Percentiles rank a stretch among this genome's conserved stretches.
phyloP scores from a whole-genome alignment of 1,139 yeast genomes.

The Blastobotrys persicus region DNA sequence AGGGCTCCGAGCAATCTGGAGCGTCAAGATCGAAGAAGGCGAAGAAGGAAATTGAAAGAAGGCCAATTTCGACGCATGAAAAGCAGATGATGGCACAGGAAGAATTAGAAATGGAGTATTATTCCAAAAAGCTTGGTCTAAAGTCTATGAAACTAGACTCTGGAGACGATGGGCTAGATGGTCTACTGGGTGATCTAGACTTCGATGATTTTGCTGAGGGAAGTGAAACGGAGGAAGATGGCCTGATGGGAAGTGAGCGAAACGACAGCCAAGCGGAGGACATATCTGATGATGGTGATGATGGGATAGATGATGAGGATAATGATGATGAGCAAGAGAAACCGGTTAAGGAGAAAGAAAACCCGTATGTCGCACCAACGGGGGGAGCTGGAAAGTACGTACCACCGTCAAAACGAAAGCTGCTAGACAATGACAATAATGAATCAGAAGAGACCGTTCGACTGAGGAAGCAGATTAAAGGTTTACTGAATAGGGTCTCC shows the following conservation, averaged over 20 bases:
- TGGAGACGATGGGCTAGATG: constrained; percentile 70
- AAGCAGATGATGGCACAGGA: constrained; percentile 52
- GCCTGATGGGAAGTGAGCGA: constrained; percentile 34
- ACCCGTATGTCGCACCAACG: constrained; percentile 83
- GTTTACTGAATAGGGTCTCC: constrained; percentile 79
- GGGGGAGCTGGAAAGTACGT: constrained; percentile 51
- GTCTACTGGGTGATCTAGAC: constrained; percentile 74
- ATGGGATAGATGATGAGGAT: constrained; percentile 28
- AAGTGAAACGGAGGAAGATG: constrained; percentile 27
- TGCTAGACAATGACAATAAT: constrained; percentile 36
- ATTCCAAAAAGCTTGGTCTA: constrained; percentile 77
- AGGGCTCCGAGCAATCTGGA: constrained; percentile 7
- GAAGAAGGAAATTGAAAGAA: constrained; percentile 21
- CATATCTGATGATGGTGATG: constrained; percentile 24
- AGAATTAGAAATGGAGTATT: constrained; percentile 76
- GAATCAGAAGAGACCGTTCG: constrained; percentile 49
- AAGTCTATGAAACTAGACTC: constrained; percentile 49
- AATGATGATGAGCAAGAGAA: constrained; percentile 35
- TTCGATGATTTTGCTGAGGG: constrained; percentile 44
- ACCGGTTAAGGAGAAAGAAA: constrained; percentile 49
- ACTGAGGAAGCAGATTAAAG: constrained; percentile 64
- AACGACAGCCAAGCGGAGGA: constrained; percentile 45
- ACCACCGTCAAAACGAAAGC: constrained; percentile 73
- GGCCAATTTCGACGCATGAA: constrained; percentile 25
- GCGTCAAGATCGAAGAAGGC: constrained; percentile 14